Conservation (phyloP, 805 yeast genomes). For the Candida vartiovaarae region DNA sequence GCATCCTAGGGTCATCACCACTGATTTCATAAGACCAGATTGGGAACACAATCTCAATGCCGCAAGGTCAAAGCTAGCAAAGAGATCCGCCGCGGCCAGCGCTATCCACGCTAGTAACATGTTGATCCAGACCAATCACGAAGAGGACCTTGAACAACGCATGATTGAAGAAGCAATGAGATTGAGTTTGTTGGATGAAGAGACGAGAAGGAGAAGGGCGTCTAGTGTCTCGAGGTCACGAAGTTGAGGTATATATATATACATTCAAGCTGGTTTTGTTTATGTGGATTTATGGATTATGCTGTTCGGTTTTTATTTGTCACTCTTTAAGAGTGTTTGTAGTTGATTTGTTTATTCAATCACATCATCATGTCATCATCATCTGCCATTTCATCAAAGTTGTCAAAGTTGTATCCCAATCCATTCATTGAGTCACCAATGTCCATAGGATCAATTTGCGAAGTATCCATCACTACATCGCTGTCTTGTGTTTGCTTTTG, state of each 20-base stretch:
- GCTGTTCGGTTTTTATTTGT: too few relatives aligned
- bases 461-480: background rate
- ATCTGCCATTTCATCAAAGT: constrained; percentile 13
- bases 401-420: constrained; percentile 14
- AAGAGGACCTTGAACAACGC: constrained; percentile 52
- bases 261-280: too few relatives aligned
- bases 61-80: constrained; percentile 72
- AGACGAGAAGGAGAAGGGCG: constrained; percentile 38
- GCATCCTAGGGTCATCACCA: constrained; percentile 64
- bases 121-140: constrained; percentile 34
- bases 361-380: constrained; percentile 13
- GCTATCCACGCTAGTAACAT: constrained; percentile 88
- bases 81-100: constrained; percentile 89
- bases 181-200: constrained; percentile 64
- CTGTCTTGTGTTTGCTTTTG: too few relatives aligned
- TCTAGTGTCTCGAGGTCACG: too few relatives aligned
- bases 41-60: constrained; percentile 74
- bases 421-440: constrained; percentile 6
- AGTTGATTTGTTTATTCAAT: too few relatives aligned
- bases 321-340: too few relatives aligned
- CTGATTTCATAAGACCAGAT: constrained; percentile 84
- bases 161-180: constrained; percentile 84
- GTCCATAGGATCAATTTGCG: constrained; percentile 4
- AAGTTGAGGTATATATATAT: too few relatives aligned
- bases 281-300: too few relatives aligned